Conservation (phyloP, 805 yeast genomes). For the Kodamaea restingae region DNA sequence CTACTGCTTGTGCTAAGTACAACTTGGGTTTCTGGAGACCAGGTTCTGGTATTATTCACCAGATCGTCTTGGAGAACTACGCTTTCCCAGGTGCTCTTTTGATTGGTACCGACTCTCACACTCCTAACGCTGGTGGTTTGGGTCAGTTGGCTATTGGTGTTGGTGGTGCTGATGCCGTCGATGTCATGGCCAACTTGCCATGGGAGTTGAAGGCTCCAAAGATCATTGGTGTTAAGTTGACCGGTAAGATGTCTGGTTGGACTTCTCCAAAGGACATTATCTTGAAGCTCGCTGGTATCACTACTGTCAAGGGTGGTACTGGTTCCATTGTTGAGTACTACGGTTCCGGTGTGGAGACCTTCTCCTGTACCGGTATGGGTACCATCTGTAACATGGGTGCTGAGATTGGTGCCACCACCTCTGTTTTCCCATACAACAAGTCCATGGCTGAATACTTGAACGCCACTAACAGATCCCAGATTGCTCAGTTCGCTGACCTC, state of each 20-base stretch:
- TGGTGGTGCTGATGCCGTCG: slow-evolving; percentile 99
- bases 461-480: slow-evolving; percentile 79
- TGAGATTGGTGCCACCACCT: slow-evolving; percentile 98
- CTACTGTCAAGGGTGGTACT: slow-evolving; percentile 97
- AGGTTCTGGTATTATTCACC: slow-evolving; percentile 97
- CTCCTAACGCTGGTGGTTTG: slow-evolving; percentile 98
- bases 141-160: slow-evolving; percentile 98
- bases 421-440: slow-evolving; percentile 87
- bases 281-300: slow-evolving; percentile 82
- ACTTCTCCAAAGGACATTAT: slow-evolving; percentile 96
- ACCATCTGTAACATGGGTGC: slow-evolving; percentile 99
- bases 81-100: slow-evolving; percentile 96
- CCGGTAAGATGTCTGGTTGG: slow-evolving; percentile 91
- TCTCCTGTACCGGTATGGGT: slow-evolving; percentile 98
- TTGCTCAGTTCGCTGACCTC: slow-evolving; percentile 74
- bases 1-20: slow-evolving; percentile 88
- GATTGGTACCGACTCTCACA: slow-evolving; percentile 96
- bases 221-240: slow-evolving; percentile 86
- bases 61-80: slow-evolving; percentile 92
- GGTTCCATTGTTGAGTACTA: slow-evolving; percentile 95
- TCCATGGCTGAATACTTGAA: slow-evolving; percentile 74
- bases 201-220: slow-evolving; percentile 99
- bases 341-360: slow-evolving; percentile 86
- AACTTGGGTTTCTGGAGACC: slow-evolving; percentile 99
- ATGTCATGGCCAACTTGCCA: slow-evolving; percentile 93